Evolutionary conservation across 140 eudicot species (phyloP).

Genomic region (Anethum foeniculum): DNA sequence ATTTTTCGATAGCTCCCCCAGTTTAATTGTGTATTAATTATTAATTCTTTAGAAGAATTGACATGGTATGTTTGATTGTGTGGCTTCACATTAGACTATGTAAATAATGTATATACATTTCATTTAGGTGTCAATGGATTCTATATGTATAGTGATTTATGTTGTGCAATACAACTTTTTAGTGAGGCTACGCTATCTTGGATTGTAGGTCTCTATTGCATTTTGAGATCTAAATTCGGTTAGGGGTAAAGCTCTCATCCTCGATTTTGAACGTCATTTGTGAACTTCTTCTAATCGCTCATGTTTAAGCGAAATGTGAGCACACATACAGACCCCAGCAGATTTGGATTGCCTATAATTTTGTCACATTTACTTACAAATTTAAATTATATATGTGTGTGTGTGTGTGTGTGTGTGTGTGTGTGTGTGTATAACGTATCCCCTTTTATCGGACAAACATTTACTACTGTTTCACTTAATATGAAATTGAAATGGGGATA

Average conservation of each 20-base stretch:
- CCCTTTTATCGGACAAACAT: no score
- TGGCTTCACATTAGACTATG: no score
- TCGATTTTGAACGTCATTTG: no score
- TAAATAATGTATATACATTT: neutral
- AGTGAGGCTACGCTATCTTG: neutral
- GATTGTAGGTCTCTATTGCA: neutral
- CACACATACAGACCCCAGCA: neutral
- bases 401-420: no score
- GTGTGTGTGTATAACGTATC: no score
- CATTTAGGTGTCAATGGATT: neutral
- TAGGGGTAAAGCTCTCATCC: no score
- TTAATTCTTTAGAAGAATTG: no score
- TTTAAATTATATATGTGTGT: no score
- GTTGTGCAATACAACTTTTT: neutral
- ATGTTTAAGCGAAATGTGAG: no score
- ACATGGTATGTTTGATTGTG: no score
- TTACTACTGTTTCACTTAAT: neutral
- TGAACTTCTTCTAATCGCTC: no score
- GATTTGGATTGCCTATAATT: neutral
- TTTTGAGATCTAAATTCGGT: no score
- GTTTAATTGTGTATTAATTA: neutral
- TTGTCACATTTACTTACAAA: neutral
- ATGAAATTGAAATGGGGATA: neutral
- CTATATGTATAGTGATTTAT: neutral
- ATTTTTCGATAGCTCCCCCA: neutral